Evolutionary conservation across 768 basidiomycete species (phyloP), one percentile per base, ranked within the genome.

Genomic region (Boletus insuetus): DNA sequence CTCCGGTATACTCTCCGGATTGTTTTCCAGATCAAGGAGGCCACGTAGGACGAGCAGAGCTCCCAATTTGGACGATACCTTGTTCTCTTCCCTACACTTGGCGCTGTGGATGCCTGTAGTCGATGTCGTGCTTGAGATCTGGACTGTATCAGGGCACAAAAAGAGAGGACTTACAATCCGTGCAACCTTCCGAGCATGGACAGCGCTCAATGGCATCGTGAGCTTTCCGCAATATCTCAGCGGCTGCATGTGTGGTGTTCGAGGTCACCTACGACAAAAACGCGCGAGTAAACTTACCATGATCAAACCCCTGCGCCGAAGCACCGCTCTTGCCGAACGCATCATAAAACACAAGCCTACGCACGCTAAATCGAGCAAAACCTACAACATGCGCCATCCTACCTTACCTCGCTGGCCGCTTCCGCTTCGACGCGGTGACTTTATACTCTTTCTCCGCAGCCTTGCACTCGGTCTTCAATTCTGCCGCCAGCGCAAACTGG

Each of bases 381-480:
- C n/a, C 24, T 8, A 35, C n/a, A 1, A 3, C 8, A n/a, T 3
- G 13, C 22, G 5, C 26, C 7, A 22, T 13, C 3, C 12, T 38
- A 13, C 58, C 65, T 46, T 48, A 61, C 66, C 69, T 55, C 38
- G 83, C 89, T 9, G 89, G 87, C 55, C 90, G 77, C 64, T 86
- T 91, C 46, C 88, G 74, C 44, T 63, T 63, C 1, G 85, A 81
- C 51, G 78, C 75, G 4, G 70, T 61, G 14, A 71, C 66, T 53
- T 77, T 82, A 68, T 84, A 84, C 71, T 91, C 89, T 65, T 91
- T 91, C 66, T 88, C 84, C 4, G 82, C 73, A 0, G 82, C 82
- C 67, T 91, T 91, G 74, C 94, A 95, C 65, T 95, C 94, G 3
- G 92, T 94, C 55, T 75, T 79, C 34, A 94, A 68, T 53, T 92